A percentile compares a stretch with the other conserved stretches of the same genome.
Evolutionary conservation across 1,284 basidiomycete species (phyloP).

Genomic region (Boletus sp.): DNA sequence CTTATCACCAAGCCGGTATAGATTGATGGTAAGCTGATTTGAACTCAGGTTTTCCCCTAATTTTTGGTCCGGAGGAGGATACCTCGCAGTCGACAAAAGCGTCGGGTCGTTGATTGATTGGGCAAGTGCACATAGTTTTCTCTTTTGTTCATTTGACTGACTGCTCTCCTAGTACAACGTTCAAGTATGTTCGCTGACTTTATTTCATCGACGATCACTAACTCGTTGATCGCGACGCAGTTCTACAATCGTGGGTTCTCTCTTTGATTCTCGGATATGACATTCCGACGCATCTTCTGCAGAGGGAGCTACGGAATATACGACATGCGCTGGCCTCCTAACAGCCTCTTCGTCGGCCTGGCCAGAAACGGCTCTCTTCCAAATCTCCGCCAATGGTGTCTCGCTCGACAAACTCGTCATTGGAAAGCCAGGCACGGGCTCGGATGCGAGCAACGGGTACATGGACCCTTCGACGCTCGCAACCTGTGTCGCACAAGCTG

Average conservation of each 20-base stretch:
- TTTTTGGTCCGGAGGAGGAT: conserved; percentile 48
- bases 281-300: not conserved
- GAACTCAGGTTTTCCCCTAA: conserved; percentile 25
- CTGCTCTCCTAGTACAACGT: conserved; percentile 44
- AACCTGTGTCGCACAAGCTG: conserved; percentile 56
- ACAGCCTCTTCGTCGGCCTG: conserved; percentile 46
- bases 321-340: conserved; percentile 49
- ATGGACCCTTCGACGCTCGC: conserved; percentile 58
- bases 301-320: conserved; percentile 53
- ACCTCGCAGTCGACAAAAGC: conserved; percentile 56
- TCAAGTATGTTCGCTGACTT: conserved; percentile 37
- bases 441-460: conserved; percentile 62
- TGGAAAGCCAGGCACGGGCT: conserved; percentile 59
- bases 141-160: not conserved
- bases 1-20: not conserved
- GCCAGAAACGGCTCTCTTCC: conserved; percentile 55
- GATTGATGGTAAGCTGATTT: not conserved
- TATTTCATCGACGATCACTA: conserved; percentile 2
- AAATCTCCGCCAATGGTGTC: conserved; percentile 63
- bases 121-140: conserved; percentile 28
- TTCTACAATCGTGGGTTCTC: conserved; percentile 65
- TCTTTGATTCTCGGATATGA: not conserved
- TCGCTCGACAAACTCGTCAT: conserved; percentile 58
- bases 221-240: conserved; percentile 32
- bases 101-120: conserved; percentile 64